Evolutionary conservation across 345 rosid species (phyloP).

Genomic region (Citrus sinensis): DNA sequence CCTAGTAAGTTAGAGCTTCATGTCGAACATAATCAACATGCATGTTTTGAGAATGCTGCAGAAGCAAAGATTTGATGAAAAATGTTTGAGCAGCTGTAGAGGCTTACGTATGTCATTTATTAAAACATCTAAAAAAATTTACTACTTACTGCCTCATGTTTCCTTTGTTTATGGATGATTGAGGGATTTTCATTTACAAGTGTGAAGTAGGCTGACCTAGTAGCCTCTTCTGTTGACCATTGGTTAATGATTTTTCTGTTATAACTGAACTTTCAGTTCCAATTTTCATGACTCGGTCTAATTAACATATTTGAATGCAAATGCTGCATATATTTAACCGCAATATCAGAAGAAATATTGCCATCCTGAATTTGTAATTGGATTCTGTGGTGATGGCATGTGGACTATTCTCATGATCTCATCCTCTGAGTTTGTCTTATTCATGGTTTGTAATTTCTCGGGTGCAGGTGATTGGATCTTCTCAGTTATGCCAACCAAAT

Average conservation of each 20-base stretch:
- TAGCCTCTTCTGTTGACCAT: background rate
- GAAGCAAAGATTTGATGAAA: background rate
- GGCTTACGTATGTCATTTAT: background rate
- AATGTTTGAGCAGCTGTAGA: background rate
- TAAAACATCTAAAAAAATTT: background rate
- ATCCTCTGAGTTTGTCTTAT: background rate
- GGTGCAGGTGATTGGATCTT: slow-evolving; percentile 18
- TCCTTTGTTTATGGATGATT: background rate
- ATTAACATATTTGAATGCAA: background rate
- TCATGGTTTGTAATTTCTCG: background rate
- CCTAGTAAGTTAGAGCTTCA: background rate
- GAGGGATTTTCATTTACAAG: background rate
- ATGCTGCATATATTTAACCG: background rate
- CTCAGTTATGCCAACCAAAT: slow-evolving; percentile 21
- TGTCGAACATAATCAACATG: background rate
- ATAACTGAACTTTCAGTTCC: background rate
- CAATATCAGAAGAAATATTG: background rate
- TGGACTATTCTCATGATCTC: background rate
- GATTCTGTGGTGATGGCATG: background rate
- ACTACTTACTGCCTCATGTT: too few species aligned
- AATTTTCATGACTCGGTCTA: background rate
- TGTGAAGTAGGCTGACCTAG: background rate
- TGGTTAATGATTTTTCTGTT: background rate
- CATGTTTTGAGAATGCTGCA: background rate
- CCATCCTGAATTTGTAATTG: background rate